Evolutionary conservation across 164 flowering plant species (phyloP), one percentile per base, ranked within the genome.

Genomic region (Tetrastigma voinierianum): DNA sequence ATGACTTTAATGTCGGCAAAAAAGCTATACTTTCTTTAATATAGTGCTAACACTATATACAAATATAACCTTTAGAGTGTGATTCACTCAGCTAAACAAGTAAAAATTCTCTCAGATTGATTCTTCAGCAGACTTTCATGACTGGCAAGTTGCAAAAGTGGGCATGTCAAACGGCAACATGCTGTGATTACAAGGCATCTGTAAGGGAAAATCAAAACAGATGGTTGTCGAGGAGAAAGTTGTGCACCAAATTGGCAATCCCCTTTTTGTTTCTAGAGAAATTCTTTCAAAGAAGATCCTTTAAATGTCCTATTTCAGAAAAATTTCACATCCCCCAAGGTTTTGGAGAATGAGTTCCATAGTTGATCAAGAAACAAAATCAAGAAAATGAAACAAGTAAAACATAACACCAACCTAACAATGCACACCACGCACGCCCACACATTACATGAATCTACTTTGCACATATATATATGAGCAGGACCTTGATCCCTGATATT

Each of bases 1-100:
- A 21, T 51, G 53, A 61, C 59, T 60, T 61, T 61, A 44, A 52
- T 43, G 71, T 51, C 49, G 58, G 68, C 53, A 17, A 2, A 23
- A 57, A 32, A 23, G 69, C 49, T 51, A 57, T 54, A 46, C 54
- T 44, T 57, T 32, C 20, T 23, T 9, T 59, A 59, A 59, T 59
- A n/a, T 44, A 44, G 21, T 21, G 14, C 21, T 21, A 54, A 54
- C 57, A 51, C 57, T 11, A 21, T 9, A 25, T 54, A 21, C 18
- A 57, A 57, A 25, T 19, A 4, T 4, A 19, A 24, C 20, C 48
- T 45, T 14, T 57, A 25, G 25, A 57, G 17, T 23, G 9, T 24
- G 44, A 32, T 32, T 32, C 40, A 57, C 24, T 24, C 25, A 23
- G 17, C 14, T 59, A 18, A 43, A 11, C 10, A 11, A 43, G 62